A percentile compares a stretch with the other conserved stretches of the same genome.
Conservation (phyloP, 2,329 filamentous ascomycete genomes). For the Chaetomiaceae sp. region DNA sequence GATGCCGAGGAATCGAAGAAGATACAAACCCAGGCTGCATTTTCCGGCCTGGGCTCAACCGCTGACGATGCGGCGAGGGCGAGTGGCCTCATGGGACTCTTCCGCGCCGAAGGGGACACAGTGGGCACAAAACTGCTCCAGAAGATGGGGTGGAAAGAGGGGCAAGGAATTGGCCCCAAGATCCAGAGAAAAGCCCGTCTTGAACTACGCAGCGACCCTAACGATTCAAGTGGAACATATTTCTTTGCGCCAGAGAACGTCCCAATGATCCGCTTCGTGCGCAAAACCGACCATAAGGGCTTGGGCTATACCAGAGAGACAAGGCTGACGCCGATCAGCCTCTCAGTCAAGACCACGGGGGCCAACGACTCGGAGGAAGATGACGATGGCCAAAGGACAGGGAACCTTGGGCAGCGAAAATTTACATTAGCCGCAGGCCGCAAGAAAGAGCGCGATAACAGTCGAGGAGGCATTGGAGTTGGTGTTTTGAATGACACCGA, state of each 20-base stretch:
- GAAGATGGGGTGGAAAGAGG: conserved; percentile 93
- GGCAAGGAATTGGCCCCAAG: conserved; percentile 88
- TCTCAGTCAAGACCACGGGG: conserved; percentile 26
- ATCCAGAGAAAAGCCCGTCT: conserved; percentile 69
- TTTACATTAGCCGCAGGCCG: conserved; percentile 20
- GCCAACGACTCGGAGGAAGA: conserved; percentile 38
- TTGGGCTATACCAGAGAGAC: conserved; percentile 62
- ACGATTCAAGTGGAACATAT: conserved; percentile 49
- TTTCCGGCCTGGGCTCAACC: conserved; percentile 70
- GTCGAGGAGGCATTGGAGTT: conserved; percentile 71
- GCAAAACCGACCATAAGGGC: conserved; percentile 66
- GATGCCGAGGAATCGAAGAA: conserved; percentile 75
- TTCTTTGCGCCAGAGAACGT: conserved; percentile 84
- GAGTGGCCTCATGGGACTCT: conserved; percentile 63
- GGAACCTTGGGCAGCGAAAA: conserved; percentile 28
- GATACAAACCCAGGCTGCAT: conserved; percentile 68
- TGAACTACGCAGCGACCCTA: conserved; percentile 43
- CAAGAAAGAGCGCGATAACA: conserved; percentile 50
- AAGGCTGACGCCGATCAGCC: conserved; percentile 41
- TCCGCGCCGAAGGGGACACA: conserved; percentile 70
- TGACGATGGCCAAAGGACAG: conserved; percentile 35
- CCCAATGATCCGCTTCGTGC: conserved; percentile 59
- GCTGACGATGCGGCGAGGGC: conserved; percentile 48
- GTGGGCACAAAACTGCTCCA: conserved; percentile 82
- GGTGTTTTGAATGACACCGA: conserved; percentile 88